These are phyloP conservation scores for Sinapis alba DNA, from an alignment of 441 rosid genomes.

Conservation along the genomic window DNA sequence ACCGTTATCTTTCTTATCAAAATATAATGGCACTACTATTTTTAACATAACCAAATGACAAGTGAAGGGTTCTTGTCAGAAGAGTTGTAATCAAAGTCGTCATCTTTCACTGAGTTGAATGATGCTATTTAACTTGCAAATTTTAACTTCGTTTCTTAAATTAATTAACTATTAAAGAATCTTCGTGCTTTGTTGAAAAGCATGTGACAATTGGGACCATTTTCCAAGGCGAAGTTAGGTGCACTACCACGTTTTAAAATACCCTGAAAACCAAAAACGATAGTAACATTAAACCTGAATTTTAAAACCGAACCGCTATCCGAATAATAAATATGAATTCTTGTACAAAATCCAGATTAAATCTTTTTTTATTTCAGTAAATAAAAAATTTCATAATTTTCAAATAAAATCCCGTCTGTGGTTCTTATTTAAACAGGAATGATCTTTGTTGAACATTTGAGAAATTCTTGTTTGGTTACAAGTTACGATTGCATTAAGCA, in stretches of 20 bases:
- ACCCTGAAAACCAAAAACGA: background rate
- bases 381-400: background rate
- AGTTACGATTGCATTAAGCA: slow-evolving; percentile 4
- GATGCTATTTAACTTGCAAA: background rate
- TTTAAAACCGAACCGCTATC: background rate
- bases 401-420: background rate
- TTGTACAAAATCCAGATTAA: background rate
- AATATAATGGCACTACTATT: background rate
- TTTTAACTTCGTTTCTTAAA: background rate
- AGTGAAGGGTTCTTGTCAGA: slow-evolving; percentile 15
- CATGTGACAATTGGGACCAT: background rate
- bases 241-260: background rate
- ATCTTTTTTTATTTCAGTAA: background rate
- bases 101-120: background rate
- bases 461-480: slow-evolving; percentile 28
- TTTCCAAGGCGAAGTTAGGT: background rate
- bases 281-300: too few relatives aligned
- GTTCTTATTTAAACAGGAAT: background rate
- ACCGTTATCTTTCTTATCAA: background rate
- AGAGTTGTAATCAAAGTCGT: background rate
- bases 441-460: slow-evolving; percentile 13
- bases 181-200: slow-evolving; percentile 8
- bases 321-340: background rate
- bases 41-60: background rate
- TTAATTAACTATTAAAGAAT: background rate